These are phyloP conservation scores for Rusavskia elegans DNA, from an alignment of 495 filamentous ascomycete genomes.

Conservation along the genomic window DNA sequence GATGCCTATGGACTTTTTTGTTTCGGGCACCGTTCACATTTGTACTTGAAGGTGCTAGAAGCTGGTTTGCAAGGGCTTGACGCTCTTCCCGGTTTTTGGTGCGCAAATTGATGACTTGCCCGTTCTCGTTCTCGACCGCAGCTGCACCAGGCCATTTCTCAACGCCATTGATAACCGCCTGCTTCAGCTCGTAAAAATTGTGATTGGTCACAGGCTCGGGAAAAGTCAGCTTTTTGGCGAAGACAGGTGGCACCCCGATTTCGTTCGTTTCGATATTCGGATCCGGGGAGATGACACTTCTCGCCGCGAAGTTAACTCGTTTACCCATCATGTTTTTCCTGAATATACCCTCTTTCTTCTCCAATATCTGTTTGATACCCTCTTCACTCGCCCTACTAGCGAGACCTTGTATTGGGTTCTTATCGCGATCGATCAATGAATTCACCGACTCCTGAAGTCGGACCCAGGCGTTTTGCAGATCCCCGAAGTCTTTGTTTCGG, in stretches of 20 bases:
- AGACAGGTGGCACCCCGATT: conserved; percentile 93
- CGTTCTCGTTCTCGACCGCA: conserved; percentile 89
- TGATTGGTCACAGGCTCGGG: conserved; percentile 94
- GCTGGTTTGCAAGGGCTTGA: conserved; percentile 71
- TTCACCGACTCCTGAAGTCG: conserved; percentile 82
- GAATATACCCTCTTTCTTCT: conserved; percentile 98
- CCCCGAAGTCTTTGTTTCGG: conserved; percentile 35
- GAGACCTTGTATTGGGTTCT: conserved; percentile 60
- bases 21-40: conserved; percentile 61
- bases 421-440: conserved; percentile 70
- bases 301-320: conserved; percentile 94
- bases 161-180: conserved; percentile 88
- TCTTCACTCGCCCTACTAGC: conserved; percentile 56
- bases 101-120: conserved; percentile 74
- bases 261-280: conserved; percentile 98
- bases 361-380: conserved; percentile 92
- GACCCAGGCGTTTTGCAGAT: conserved; percentile 58
- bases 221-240: conserved; percentile 90
- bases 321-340: conserved; percentile 99
- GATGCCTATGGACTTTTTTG: conserved; percentile 94
- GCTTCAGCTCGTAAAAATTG: conserved; percentile 88
- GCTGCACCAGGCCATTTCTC: conserved; percentile 90
- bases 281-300: conserved; percentile 95
- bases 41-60: conserved; percentile 74
- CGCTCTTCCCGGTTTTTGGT: conserved; percentile 76